Evolutionary conservation across 2,329 filamentous ascomycete species (phyloP), one percentile per base, ranked within the genome.

Genomic region (Neocucurbitaria cava): DNA sequence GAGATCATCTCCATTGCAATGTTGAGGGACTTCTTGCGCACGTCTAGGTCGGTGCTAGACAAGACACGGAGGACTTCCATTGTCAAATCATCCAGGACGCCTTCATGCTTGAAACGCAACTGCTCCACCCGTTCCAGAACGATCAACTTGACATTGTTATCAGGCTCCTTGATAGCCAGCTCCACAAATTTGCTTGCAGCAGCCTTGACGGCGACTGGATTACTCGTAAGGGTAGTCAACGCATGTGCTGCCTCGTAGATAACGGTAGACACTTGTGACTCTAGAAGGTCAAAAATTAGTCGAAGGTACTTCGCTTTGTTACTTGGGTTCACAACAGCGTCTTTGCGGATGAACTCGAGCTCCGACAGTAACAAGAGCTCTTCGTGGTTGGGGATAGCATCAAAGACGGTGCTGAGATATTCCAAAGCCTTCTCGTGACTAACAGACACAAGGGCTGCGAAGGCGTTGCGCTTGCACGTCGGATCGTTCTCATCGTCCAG

Each of bases 121-220:
- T 94, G 89, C 69, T 96, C 90, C 33, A 99, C 95, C 41, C 94
- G 89, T 71, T 98, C 95, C 39, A 99, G 83, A 18, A 99, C 95
- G 66, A 99, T 99, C 41, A 99, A 87, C 81, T 99, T 99, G 61
- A 99, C 95, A 73, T 99, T 99, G 82, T 99, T 99, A 76, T 99
- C 95, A 0, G 95, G 89, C 78, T 98, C 95, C 79, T 96, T 96
- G 75, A 99, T 97, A 74, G 90, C 92, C 8, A 99, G 83, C 77
- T 99, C 95, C 61, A 98, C 96, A 75, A 99, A 95, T 74, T 99
- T 99, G 66, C 87, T 86, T 13, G 95, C 95, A 9, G 95, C 95
- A 23, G 95, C 95, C 80, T 98, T 99, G 55, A 99, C 94, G 17
- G 95, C 95, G 11, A 99, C 95, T 0, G 95, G 94, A 78, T 99